Evolutionary conservation across 1,284 basidiomycete genomes (phyloP).

Genomic region (Pisolithus thermaeus): DNA sequence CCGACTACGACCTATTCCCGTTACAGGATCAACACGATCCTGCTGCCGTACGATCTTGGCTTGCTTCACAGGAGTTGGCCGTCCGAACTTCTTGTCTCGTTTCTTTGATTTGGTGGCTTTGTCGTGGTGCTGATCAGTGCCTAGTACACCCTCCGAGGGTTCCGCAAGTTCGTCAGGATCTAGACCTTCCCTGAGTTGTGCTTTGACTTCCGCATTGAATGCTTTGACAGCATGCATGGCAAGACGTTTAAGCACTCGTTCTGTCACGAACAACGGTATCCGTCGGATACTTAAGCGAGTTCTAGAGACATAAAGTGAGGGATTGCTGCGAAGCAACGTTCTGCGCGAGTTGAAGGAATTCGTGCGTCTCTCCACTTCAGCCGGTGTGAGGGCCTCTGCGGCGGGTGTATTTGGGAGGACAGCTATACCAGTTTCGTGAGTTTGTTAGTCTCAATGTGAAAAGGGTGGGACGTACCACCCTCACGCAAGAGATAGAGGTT

Average conservation of each 20-base stretch:
- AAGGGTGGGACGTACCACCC: constrained; percentile 60
- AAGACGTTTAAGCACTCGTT: constrained; percentile 85
- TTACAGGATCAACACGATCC: constrained; percentile 84
- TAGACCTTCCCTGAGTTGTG: constrained; percentile 56
- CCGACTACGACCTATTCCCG: constrained; percentile 81
- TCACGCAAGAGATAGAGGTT: constrained; percentile 96
- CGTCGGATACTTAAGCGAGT: constrained; percentile 93
- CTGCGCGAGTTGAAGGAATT: constrained; percentile 80
- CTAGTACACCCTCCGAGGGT: constrained; percentile 19
- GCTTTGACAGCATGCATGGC: constrained; percentile 75
- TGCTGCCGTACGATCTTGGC: constrained; percentile 85
- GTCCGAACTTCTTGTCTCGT: constrained; percentile 34
- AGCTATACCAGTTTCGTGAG: constrained; percentile 43
- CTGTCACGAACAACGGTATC: constrained; percentile 85
- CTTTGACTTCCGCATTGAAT: constrained; percentile 79
- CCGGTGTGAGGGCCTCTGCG: constrained; percentile 58
- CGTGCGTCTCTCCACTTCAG: constrained; percentile 81
- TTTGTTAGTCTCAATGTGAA: neutral
- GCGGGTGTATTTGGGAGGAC: constrained; percentile 83
- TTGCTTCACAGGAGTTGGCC: constrained; percentile 71
- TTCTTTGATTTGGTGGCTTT: constrained; percentile 28
- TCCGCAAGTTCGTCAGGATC: constrained; percentile 68
- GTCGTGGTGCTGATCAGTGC: constrained; percentile 20
- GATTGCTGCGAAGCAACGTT: constrained; percentile 80
- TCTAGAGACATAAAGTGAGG: constrained; percentile 89